Conservation (phyloP, 352 stramenopile genomes). For the Phytophthora uliginosa region DNA sequence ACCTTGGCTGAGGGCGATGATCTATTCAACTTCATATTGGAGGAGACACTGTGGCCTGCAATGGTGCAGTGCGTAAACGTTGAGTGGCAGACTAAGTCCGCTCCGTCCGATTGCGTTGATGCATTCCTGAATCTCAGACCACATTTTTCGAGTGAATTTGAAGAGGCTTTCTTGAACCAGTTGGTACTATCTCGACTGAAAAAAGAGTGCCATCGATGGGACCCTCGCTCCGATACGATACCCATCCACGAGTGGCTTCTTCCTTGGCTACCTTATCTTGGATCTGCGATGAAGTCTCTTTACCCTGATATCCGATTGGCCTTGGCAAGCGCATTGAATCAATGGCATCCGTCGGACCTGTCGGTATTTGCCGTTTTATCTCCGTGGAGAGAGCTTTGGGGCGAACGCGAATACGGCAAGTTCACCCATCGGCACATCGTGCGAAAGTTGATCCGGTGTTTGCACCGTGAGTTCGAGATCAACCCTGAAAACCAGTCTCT, state of each 20-base stretch:
- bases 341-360: constrained; percentile 86
- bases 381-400: constrained; percentile 81
- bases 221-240: constrained; percentile 52
- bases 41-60: constrained; percentile 79
- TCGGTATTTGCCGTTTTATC: constrained; percentile 70
- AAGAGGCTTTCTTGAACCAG: constrained; percentile 62
- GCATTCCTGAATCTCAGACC: constrained; percentile 61
- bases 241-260: constrained; percentile 85
- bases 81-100: constrained; percentile 60
- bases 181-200: constrained; percentile 79
- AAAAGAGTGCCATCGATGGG: constrained; percentile 76
- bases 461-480: constrained; percentile 87
- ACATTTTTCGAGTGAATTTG: constrained; percentile 62
- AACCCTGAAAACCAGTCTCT: constrained; percentile 82
- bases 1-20: constrained; percentile 63
- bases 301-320: constrained; percentile 79
- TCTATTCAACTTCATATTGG: constrained; percentile 83
- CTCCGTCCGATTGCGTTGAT: constrained; percentile 49
- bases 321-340: constrained; percentile 67
- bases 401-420: constrained; percentile 83
- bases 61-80: constrained; percentile 77
- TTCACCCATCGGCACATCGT: constrained; percentile 88
- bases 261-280: constrained; percentile 70
- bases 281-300: constrained; percentile 54
- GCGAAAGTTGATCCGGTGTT: constrained; percentile 76